phyloP scores from a whole-genome alignment of 2,329 filamentous ascomycete species.

The Trichothecium roseum region DNA sequence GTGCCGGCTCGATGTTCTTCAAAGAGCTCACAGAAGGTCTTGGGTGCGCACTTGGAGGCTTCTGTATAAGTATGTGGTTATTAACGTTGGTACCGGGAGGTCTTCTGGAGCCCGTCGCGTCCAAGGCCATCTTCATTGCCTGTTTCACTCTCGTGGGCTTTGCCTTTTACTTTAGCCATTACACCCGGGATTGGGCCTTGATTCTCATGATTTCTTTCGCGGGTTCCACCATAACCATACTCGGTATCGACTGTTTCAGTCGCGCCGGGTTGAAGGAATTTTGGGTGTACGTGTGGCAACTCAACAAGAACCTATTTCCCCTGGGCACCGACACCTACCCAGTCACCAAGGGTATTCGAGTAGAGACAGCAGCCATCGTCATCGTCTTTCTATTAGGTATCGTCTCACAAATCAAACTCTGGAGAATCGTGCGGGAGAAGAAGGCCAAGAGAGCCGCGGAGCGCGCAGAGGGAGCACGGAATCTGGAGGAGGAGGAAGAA shows the following conservation, averaged over 20 bases:
- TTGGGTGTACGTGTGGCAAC: constrained; percentile 81
- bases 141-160: constrained; percentile 59
- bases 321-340: constrained; percentile 69
- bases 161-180: constrained; percentile 66
- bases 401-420: constrained; percentile 76
- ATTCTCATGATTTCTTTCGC: constrained; percentile 70
- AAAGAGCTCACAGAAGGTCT: constrained; percentile 70
- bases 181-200: constrained; percentile 67
- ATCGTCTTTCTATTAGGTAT: constrained; percentile 67
- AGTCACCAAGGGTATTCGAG: constrained; percentile 73
- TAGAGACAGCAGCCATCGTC: constrained; percentile 70
- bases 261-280: constrained; percentile 90
- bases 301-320: constrained; percentile 76
- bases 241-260: constrained; percentile 88
- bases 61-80: constrained; percentile 85
- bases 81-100: constrained; percentile 68
- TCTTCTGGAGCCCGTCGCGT: constrained; percentile 49
- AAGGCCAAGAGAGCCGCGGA: constrained; percentile 42
- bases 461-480: constrained; percentile 37
- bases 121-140: constrained; percentile 66
- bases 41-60: constrained; percentile 81
- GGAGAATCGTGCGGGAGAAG: constrained; percentile 65
- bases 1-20: constrained; percentile 66
- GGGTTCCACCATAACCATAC: constrained; percentile 66
- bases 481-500: constrained; percentile 55